These are phyloP conservation scores for Emericellopsis terricola DNA, from an alignment of 495 filamentous ascomycete species.

Conservation along the genomic window DNA sequence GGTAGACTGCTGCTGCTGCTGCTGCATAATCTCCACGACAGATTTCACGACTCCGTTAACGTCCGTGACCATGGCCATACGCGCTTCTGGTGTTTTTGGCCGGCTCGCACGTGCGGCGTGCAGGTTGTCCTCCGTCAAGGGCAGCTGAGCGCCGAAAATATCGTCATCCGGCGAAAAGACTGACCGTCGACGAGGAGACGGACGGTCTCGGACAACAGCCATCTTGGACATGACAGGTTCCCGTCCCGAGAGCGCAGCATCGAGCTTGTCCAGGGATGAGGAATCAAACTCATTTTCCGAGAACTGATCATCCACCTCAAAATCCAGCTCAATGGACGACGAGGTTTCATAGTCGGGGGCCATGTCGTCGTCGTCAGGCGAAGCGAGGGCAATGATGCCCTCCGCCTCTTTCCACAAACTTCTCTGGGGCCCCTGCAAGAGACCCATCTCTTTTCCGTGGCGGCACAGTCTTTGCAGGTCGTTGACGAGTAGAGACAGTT, in stretches of 20 bases:
- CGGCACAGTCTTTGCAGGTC: conserved; percentile 52
- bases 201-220: conserved; percentile 23
- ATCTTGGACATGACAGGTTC: conserved; percentile 21
- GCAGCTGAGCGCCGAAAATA: conserved; percentile 37
- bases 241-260: conserved; percentile 16
- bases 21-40: conserved; percentile 71
- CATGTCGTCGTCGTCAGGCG: conserved; percentile 44
- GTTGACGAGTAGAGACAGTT: conserved; percentile 61
- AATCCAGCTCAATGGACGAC: conserved; percentile 12
- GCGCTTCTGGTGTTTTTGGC: conserved; percentile 21
- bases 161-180: conserved; percentile 46
- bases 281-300: conserved; percentile 38
- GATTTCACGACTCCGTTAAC: conserved; percentile 46
- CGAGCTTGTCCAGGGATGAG: conserved; percentile 11
- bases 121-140: conserved; percentile 14
- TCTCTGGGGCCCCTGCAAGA: conserved; percentile 42
- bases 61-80: conserved; percentile 9
- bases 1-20: conserved; percentile 45
- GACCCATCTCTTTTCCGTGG: conserved; percentile 46
- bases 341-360: conserved; percentile 10
- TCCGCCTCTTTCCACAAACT: conserved; percentile 74
- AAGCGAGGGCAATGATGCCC: conserved; percentile 71
- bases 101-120: conserved; percentile 7
- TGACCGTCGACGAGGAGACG: conserved; percentile 26
- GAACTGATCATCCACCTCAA: conserved; percentile 30